phyloP scores from a whole-genome alignment of 352 stramenopile species.

The Phytophthora cactorum region DNA sequence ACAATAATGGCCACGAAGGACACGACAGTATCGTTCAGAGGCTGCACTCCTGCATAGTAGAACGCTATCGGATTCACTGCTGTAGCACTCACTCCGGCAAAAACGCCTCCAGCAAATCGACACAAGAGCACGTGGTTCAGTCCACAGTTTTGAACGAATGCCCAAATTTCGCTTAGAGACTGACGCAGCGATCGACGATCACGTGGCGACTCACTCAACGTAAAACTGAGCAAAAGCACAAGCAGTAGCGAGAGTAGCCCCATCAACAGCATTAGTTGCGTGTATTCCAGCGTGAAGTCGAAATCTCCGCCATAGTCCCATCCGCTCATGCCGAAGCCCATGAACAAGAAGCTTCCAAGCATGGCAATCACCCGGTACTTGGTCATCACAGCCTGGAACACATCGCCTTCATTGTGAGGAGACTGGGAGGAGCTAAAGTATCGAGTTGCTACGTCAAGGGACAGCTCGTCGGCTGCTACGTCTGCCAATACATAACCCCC shows the following conservation, averaged over 20 bases:
- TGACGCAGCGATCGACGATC: conserved; percentile 29
- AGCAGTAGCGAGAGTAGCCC: conserved; percentile 39
- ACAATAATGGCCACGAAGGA: conserved; percentile 47
- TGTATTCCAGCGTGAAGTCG: conserved; percentile 59
- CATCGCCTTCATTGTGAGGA: conserved; percentile 26
- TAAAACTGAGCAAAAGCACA: conserved; percentile 36
- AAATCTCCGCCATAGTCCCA: conserved; percentile 72
- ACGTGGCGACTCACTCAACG: conserved; percentile 24
- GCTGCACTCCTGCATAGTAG: conserved; percentile 59
- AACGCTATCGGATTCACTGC: conserved; percentile 51
- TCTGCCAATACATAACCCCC: conserved; percentile 82
- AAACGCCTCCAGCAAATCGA: conserved; percentile 49
- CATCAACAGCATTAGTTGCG: conserved; percentile 51
- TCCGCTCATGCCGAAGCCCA: conserved; percentile 66
- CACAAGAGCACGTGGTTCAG: conserved; percentile 50
- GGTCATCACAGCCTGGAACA: conserved; percentile 45
- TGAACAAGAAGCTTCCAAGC: conserved; percentile 53
- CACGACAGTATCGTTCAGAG: conserved; percentile 63
- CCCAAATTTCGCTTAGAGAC: conserved; percentile 41
- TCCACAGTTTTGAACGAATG: conserved; percentile 41
- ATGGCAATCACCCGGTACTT: conserved; percentile 45
- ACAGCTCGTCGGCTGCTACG: conserved; percentile 72
- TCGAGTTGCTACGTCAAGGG: conserved; percentile 37
- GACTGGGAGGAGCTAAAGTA: conserved; percentile 11
- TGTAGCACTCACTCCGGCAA: conserved; percentile 44